Conservation (phyloP, 2,329 filamentous ascomycete species). For the Uncinocarpus reesii region DNA sequence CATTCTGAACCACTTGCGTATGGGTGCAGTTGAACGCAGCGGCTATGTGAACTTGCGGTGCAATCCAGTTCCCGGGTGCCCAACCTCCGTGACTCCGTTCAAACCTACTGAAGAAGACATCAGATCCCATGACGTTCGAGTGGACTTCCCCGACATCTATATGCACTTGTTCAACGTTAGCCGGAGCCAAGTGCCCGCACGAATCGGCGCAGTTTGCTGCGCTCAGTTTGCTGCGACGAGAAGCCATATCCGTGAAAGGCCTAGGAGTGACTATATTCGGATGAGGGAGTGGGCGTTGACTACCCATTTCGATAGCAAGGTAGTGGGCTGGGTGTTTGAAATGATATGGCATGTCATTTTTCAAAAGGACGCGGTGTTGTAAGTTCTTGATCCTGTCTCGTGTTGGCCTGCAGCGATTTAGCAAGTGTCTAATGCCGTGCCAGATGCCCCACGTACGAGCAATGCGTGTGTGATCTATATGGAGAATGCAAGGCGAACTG, state of each 20-base stretch:
- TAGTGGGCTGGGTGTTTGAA: conserved; percentile 52
- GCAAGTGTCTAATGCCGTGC: too few species aligned
- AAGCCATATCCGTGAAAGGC: conserved; percentile 38
- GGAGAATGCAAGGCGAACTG: conserved; percentile 1
- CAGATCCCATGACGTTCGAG: conserved; percentile 32
- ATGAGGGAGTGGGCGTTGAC: conserved; percentile 52
- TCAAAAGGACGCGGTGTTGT: conserved; percentile 34
- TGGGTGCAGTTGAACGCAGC: conserved; percentile 40
- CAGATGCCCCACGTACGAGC: conserved; percentile 10
- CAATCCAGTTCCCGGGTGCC: conserved; percentile 44
- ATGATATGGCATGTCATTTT: conserved; percentile 56
- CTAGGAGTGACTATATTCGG: conserved; percentile 44
- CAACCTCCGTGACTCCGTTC: conserved; percentile 41
- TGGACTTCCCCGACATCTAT: conserved; percentile 42
- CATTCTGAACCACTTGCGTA: conserved; percentile 41
- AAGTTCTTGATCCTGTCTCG: too few species aligned
- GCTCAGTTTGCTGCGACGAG: conserved; percentile 46
- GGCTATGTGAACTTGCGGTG: conserved; percentile 48
- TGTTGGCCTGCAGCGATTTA: too few species aligned
- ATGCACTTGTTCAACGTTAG: conserved; percentile 39
- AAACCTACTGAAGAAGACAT: conserved; percentile 32
- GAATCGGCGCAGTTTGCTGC: conserved; percentile 44
- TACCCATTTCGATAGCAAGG: conserved; percentile 44
- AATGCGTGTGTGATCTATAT: conserved; percentile 14
- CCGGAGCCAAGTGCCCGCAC: conserved; percentile 29